Conservation (phyloP, 2,329 filamentous ascomycete genomes). For the Knufia petricola region DNA sequence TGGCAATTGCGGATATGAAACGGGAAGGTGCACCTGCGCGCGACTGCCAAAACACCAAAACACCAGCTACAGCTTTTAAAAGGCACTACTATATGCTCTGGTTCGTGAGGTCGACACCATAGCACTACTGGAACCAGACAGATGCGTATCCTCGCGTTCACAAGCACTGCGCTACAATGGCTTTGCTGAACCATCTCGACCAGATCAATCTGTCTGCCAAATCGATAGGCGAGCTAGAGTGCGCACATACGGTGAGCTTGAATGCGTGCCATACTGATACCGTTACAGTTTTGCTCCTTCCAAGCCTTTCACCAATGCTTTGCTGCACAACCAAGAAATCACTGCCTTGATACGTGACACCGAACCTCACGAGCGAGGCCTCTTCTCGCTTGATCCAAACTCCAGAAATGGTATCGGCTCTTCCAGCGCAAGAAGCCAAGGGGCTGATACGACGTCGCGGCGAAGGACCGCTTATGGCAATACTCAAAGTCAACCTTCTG, state of each 20-base stretch:
- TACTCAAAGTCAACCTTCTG: slow-evolving; percentile 58
- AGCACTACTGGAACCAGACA: neutral
- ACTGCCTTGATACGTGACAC: slow-evolving; percentile 91
- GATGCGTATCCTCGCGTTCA: neutral
- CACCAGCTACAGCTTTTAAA: neutral
- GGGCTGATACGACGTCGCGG: neutral
- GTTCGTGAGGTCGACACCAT: too few species aligned
- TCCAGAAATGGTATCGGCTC: slow-evolving; percentile 35
- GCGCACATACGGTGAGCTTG: slow-evolving; percentile 24
- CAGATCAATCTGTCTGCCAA: slow-evolving; percentile 68
- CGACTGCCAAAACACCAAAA: neutral
- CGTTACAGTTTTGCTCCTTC: slow-evolving; percentile 68
- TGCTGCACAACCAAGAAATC: slow-evolving; percentile 82
- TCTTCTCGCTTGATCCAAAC: slow-evolving; percentile 81
- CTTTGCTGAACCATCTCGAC: slow-evolving; percentile 63
- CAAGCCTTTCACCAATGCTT: slow-evolving; percentile 91
- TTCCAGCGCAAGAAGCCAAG: neutral
- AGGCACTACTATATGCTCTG: neutral
- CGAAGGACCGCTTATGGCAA: slow-evolving; percentile 34
- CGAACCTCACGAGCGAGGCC: slow-evolving; percentile 82
- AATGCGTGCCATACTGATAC: slow-evolving; percentile 14
- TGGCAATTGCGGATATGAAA: neutral
- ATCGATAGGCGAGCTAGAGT: slow-evolving; percentile 68
- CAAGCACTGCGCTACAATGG: slow-evolving; percentile 44
- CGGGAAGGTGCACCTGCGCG: neutral